Evolutionary conservation across 805 yeast genomes (phyloP), one percentile per base, ranked within the genome.

Genomic region (Isabelozyma rhagii): DNA sequence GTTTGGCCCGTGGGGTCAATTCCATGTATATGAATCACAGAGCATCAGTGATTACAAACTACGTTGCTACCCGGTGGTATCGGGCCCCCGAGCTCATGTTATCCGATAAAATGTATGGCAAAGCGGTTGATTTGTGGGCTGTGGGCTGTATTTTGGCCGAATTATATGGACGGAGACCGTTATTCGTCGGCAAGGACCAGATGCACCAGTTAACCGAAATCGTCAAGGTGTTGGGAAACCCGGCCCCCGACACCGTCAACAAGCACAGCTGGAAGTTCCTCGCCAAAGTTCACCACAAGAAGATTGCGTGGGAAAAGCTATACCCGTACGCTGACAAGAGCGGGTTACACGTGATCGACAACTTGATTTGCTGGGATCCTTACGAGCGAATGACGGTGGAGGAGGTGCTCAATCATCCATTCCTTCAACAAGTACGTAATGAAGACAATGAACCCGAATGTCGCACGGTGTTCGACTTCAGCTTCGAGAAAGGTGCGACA

Each of bases 31-130:
- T 66, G 52, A 68, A 64, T 45, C 65, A 72, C 13, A 69, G 63
- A 39, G 52, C 70, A 3, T 60, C 70, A 29, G 74, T 79, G 13
- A 87, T 88, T 27, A 88, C 96, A 9, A 85, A 83, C 57, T 92
- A 92, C 62, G 97, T 92, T 21, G 97, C 97, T 0, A 92, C 97
- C 0, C 71, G 97, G 50, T 92, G 97, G 97, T 92, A 92, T 61
- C 75, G 98, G 43, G 97, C 97, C 0, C 98, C 98, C 0, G 98
- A 92, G 60, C 74, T 92, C 44, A 80, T 92, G 42, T 66, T 91
- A 34, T 78, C 87, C 9, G 75, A 79, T 49, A 77, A 74, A 46
- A 60, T 57, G 14, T 89, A 89, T 61, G 78, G 83, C 3, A 86
- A 86, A 48, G 65, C 78, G 21, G 86, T 92, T 44, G 98, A 92